Evolutionary conservation across 352 stramenopile genomes (phyloP), one percentile per base, ranked within the genome.

Genomic region (Phytopythium oedochilum): DNA sequence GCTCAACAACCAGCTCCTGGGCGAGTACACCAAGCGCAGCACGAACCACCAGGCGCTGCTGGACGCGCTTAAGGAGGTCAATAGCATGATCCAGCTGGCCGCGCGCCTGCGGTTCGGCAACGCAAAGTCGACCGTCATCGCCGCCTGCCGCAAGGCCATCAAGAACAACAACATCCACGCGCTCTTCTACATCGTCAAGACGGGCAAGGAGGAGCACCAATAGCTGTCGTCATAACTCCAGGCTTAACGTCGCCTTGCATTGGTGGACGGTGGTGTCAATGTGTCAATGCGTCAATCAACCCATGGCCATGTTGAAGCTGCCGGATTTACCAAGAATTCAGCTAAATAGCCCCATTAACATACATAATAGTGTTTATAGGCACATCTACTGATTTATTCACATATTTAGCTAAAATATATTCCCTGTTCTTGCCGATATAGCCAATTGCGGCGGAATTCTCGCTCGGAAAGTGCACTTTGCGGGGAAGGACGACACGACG

Each of bases 1-100:
- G 23, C 70, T 98, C 25, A 97, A 97, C 73, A 90, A 91, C 54
- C 75, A 96, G 57, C 72, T 97, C 29, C 57, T 97, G 31, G 87
- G 86, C 26, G 91, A 97, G 70, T 96, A 97, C 71, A 93, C 78
- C 8, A 97, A 97, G 68, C 81, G 92, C 45, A 92, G 81, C 46
- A 96, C 83, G 6, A 97, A 97, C 59, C 90, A 98, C 55, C 69
- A 96, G 48, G 86, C 81, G 28, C 72, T 98, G 38, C 63, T 97
- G n/a, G 82, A 89, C 28, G 75, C 84, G 32, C 71, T 98, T 4
- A 97, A 97, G 51, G 81, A 97, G 22, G 87, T 98, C 12, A 98
- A 97, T 61, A 78, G 73, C 45, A 96, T 94, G 75, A 96, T 98
- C 47, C 88, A 97, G 68, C 72, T 94, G 25, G 90, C 89, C 5